These are phyloP conservation scores for Emmonsia crescens DNA, from an alignment of 2,329 filamentous ascomycete species.

Conservation along the genomic window DNA sequence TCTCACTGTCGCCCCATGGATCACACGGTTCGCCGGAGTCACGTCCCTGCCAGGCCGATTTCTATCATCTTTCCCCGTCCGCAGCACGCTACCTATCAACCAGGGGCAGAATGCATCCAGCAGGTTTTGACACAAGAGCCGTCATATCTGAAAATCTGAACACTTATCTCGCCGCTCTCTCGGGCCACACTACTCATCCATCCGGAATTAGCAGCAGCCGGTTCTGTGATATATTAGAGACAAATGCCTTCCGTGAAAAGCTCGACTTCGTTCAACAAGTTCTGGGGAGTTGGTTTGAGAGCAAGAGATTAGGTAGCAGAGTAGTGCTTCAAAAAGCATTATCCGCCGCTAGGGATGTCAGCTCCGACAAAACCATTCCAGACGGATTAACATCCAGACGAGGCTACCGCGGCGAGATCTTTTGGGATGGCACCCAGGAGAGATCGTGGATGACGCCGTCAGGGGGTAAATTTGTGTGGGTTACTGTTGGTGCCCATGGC, in stretches of 20 bases:
- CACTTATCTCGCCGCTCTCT: slow-evolving; percentile 31
- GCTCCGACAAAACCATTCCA: neutral
- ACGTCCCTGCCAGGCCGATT: slow-evolving; percentile 34
- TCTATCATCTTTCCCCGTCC: slow-evolving; percentile 38
- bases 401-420: slow-evolving; percentile 15
- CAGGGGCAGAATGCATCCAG: slow-evolving; percentile 33
- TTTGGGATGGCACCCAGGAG: slow-evolving; percentile 34
- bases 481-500: slow-evolving; percentile 38
- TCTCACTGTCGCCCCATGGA: slow-evolving; percentile 25
- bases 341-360: neutral
- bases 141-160: slow-evolving; percentile 32
- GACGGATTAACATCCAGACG: neutral
- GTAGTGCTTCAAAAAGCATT: slow-evolving; percentile 3
- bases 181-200: slow-evolving; percentile 20
- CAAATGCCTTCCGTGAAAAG: slow-evolving; percentile 36
- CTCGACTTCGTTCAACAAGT: slow-evolving; percentile 32
- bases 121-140: slow-evolving; percentile 33
- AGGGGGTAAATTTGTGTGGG: slow-evolving; percentile 42
- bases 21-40: slow-evolving; percentile 3
- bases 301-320: slow-evolving; percentile 29
- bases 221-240: slow-evolving; percentile 33
- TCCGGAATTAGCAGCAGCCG: slow-evolving; percentile 26
- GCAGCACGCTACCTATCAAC: slow-evolving; percentile 34
- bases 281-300: slow-evolving; percentile 30
- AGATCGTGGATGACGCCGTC: slow-evolving; percentile 29